Evolutionary conservation across 2,329 filamentous ascomycete genomes (phyloP), one percentile per base, ranked within the genome.

Genomic region (Exophiala aquamarina): DNA sequence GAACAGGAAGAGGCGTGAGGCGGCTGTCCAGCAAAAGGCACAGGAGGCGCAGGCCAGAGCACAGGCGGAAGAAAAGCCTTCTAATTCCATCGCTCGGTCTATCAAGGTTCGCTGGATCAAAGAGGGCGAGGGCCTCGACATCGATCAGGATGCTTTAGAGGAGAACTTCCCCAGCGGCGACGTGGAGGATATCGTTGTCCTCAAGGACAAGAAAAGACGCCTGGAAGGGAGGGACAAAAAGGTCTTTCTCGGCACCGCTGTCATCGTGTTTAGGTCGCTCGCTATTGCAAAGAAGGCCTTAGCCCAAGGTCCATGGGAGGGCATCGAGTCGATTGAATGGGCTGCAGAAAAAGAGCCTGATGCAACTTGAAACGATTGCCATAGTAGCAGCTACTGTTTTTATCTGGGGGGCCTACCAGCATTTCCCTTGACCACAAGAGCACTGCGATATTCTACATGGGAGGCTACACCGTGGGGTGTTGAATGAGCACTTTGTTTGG

Each of bases 261-360:
- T 81, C 36, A 65, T 84, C 11, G 71, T 83, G 11, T 84, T 76
- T 62, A 65, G 68, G 3, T 80, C 78, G 3, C 72, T 83, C 28
- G 76, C 42, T 31, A 50, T 50, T 7, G 57, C 57, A n/a, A 54
- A 56, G 70, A 46, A 48, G 29, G 51, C 55, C 1, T 49, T 54
- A 10, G 33, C 40, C 20, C 49, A 68, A 21, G 59, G 58, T 2
- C 71, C 74, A 28, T 79, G 73, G 67, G 65, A 68, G 5, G 49
- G 68, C 7, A 71, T 83, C 18, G 76, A 81, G 26, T 75, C 71
- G 10, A 74, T 82, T 1, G 66, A 63, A 34, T 82, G 79, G 79
- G 77, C 76, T 3, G 70, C 67, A 23, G 72, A 71, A 15, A 74
- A 70, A 48, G 74, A 78, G 46, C 77, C 79, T 4, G 76, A 80